Base-by-base conservation (phyloP, 2,329 filamentous ascomycete species). In the Alternaria hordeiaustralica region DNA sequence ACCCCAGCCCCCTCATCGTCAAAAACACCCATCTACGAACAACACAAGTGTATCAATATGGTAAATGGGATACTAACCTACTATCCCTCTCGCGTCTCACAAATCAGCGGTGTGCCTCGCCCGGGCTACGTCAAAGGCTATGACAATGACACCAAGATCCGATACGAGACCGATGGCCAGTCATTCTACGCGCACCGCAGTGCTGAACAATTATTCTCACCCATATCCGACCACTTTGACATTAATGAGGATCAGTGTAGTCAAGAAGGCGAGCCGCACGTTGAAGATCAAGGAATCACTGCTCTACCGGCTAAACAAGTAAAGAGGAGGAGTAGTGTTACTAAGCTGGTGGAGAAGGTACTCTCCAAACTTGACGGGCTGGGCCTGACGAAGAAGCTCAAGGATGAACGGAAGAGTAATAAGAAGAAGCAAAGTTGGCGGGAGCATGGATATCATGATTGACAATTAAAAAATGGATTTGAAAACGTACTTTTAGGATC, bases 151-250 rank as follows among this genome's bases (percentile, higher is more conserved):
- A 67, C 64, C 12, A n/a, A 23, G 1, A 66, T 65, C 18, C 3
- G 30, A 2, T 72, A 70, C 47, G 65, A 63, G 41, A 73, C 72
- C 59, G 60, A 74, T 55, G 71, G 71, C 2, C 53, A 51, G 5
- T 55, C 64, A 0, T 43, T 71, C 18, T 71, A 73, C 47, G 28
- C 71, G 3, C 68, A 70, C 56, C 56, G 57, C 44, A 18, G n/a
- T 41, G 36, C 36, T 18, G 36, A 23, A 33, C 18, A 18, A 45
- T 10, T 15, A 23, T 3, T 28, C 46, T 23, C n/a, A 51, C 5
- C 45, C 3, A 11, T 36, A 21, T 58, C 56, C 8, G 66, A 66
- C 11, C 70, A 69, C 49, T 69, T 60, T 20, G 46, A 20, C 13
- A 8, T 66, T 3, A 64, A 69, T 33, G 67, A 64, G 21, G 13